phyloP scores from a whole-genome alignment of 768 basidiomycete species.

The Boletus vinaceobasis region DNA sequence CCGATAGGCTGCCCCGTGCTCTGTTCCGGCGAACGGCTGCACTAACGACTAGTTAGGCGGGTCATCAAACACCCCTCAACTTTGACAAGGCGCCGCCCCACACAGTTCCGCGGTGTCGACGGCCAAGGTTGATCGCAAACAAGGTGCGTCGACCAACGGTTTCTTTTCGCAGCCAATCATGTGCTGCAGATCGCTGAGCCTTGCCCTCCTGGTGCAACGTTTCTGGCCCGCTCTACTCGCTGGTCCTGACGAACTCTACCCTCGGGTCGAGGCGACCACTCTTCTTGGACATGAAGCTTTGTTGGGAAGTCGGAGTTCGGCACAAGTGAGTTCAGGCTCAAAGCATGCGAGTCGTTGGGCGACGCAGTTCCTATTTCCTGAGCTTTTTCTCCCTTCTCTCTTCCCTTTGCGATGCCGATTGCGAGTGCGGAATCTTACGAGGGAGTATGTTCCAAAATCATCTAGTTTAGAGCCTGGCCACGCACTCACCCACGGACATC shows the following conservation, averaged over 20 bases:
- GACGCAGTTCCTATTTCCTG: slow-evolving; percentile 37
- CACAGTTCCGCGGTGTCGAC: neutral
- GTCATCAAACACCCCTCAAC: neutral
- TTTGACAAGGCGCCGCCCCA: neutral
- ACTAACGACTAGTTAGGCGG: neutral
- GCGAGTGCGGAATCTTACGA: neutral
- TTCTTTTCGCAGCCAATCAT: neutral
- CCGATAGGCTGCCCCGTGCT: slow-evolving; percentile 7
- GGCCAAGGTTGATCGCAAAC: slow-evolving; percentile 15
- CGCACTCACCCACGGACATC: neutral
- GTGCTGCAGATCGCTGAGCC: neutral
- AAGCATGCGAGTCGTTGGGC: slow-evolving; percentile 28
- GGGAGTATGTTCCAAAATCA: no score
- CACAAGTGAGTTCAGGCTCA: neutral
- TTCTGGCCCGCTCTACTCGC: slow-evolving; percentile 1
- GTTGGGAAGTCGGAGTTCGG: slow-evolving; percentile 2
- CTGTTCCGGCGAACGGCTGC: slow-evolving; percentile 3
- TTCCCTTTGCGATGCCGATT: neutral
- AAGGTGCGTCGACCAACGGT: no score
- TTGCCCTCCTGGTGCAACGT: slow-evolving; percentile 3
- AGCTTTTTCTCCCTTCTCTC: neutral
- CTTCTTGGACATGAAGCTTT: slow-evolving; percentile 7
- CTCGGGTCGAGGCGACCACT: slow-evolving; percentile 22
- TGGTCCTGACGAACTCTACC: slow-evolving; percentile 21
- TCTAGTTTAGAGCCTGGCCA: neutral